phyloP scores from a whole-genome alignment of 2,329 filamentous ascomycete species.

The Pyricularia grisea region DNA sequence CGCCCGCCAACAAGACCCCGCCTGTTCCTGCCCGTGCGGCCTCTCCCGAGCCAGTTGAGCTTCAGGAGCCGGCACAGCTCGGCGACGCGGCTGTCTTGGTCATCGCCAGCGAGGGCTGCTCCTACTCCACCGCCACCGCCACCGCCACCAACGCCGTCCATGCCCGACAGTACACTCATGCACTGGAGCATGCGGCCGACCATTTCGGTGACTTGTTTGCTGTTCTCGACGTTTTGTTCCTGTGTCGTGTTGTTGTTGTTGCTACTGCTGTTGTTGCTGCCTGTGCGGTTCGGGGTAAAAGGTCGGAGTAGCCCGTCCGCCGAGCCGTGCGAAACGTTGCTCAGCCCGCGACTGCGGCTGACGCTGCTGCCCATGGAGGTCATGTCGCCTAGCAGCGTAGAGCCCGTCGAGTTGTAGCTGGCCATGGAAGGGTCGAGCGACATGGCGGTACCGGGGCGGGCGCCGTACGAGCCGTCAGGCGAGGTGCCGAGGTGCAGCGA shows the following conservation, averaged over 20 bases:
- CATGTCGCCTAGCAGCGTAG: conserved; percentile 66
- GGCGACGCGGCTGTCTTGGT: conserved; percentile 72
- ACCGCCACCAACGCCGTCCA: conserved; percentile 35
- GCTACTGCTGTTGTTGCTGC: conserved; percentile 5
- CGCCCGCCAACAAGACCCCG: conserved; percentile 75
- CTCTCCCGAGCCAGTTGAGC: conserved; percentile 91
- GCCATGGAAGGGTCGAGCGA: conserved; percentile 65
- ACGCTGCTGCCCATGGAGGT: conserved; percentile 41
- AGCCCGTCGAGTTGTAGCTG: conserved; percentile 71
- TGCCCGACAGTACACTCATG: conserved; percentile 74
- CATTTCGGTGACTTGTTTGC: conserved; percentile 81
- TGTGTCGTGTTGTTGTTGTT: conserved; percentile 27
- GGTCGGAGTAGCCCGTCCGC: conserved; percentile 27
- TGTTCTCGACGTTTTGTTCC: conserved; percentile 56
- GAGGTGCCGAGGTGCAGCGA: conserved; percentile 26
- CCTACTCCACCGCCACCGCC: neutral
- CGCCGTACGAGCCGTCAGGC: conserved; percentile 15
- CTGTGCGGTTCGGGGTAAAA: conserved; percentile 36
- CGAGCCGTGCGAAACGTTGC: conserved; percentile 65
- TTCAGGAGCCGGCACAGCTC: conserved; percentile 81
- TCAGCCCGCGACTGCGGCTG: conserved; percentile 70
- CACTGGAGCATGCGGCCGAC: conserved; percentile 95
- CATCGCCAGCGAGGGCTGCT: conserved; percentile 32
- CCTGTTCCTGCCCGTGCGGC: conserved; percentile 79
- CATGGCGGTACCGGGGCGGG: conserved; percentile 63